Evolutionary conservation across 192 early-diverging fungal genomes (phyloP).

Genomic region (Nowakowskiella sp.): DNA sequence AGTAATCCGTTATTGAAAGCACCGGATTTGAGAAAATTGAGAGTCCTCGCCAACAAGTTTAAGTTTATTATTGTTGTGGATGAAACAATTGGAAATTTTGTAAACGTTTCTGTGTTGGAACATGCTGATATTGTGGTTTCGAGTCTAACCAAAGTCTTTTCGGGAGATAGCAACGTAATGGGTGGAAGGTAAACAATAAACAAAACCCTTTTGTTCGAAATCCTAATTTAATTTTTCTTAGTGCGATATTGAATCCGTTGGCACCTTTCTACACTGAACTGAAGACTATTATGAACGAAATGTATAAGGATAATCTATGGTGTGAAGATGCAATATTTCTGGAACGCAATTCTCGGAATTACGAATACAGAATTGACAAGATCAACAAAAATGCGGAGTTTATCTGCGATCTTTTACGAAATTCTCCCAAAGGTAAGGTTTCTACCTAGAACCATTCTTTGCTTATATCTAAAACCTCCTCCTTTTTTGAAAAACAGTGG

Average conservation of each 20-base stretch:
- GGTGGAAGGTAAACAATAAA: constrained; percentile 69
- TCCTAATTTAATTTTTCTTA: constrained; percentile 11
- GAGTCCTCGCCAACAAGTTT: constrained; percentile 64
- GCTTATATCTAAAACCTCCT: constrained; percentile 1
- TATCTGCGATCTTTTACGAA: constrained; percentile 59
- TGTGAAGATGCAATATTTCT: constrained; percentile 89
- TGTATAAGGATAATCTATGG: constrained; percentile 83
- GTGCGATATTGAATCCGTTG: constrained; percentile 69
- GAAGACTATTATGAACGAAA: constrained; percentile 38
- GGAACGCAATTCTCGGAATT: constrained; percentile 89
- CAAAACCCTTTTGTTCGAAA: constrained; percentile 9
- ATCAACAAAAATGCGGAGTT: constrained; percentile 79
- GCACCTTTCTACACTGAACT: constrained; percentile 46
- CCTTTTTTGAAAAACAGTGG: constrained; percentile 48
- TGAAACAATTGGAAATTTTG: constrained; percentile 92
- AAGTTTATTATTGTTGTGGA: constrained; percentile 80
- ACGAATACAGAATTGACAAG: constrained; percentile 57
- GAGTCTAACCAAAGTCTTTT: constrained; percentile 91
- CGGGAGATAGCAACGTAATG: constrained; percentile 96
- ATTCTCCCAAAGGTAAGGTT: constrained; percentile 60
- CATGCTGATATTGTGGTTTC: constrained; percentile 84
- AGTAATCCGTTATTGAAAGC: constrained; percentile 87
- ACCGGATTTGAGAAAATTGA: constrained; percentile 65
- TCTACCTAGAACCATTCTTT: neutral
- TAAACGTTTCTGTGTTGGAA: constrained; percentile 70